Conservation (phyloP, 164 flowering plant genomes). For the Dillenia turbinata region DNA sequence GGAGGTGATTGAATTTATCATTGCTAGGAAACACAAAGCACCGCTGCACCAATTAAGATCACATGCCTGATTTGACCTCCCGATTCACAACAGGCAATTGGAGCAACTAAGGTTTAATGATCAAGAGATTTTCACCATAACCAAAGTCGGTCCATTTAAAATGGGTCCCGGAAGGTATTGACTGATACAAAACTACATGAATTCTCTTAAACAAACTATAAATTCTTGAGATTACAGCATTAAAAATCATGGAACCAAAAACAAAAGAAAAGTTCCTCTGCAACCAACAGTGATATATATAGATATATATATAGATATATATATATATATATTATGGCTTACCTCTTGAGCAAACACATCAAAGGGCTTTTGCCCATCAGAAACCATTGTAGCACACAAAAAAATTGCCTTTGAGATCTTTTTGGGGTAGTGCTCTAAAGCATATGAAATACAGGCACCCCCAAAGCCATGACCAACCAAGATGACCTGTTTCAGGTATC, state of each 20-base stretch:
- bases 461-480: conserved; percentile 95
- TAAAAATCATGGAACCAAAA: not conserved
- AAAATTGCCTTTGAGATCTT: conserved; percentile 87
- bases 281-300: not conserved
- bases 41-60: no score
- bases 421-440: conserved; percentile 66
- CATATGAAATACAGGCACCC: conserved; percentile 90
- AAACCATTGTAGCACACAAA: conserved; percentile 87
- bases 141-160: no score
- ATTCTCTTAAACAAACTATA: no score
- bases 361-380: conserved; percentile 82
- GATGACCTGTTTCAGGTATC: conserved; percentile 55
- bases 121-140: no score
- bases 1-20: no score
- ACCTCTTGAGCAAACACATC: conserved; percentile 95
- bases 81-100: no score
- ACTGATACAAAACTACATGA: no score
- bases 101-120: no score
- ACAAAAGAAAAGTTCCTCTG: not conserved
- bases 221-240: not conserved
- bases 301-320: no score
- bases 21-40: no score
- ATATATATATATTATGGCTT: conserved; percentile 3
- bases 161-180: no score
- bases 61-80: no score